Percentiles rank a stretch among this genome's conserved stretches.
These are phyloP conservation scores for Coemansia umbellata DNA, from an alignment of 192 early-diverging fungal species.

Conservation along the genomic window DNA sequence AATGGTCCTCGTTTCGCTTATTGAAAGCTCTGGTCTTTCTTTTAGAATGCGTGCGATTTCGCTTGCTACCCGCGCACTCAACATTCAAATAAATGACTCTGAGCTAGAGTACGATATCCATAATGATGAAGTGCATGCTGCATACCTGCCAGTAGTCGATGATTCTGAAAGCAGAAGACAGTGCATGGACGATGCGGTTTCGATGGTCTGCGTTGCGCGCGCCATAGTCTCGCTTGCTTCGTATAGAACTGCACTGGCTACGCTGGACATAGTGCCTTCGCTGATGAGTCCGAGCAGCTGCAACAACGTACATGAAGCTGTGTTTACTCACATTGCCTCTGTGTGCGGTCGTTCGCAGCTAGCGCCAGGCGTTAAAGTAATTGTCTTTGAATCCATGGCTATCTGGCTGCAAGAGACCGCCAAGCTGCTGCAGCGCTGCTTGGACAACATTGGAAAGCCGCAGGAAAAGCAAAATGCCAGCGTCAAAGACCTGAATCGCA, in stretches of 20 bases:
- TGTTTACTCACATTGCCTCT: constrained; percentile 59
- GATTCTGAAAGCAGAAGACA: constrained; percentile 4
- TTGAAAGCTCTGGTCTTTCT: constrained; percentile 32
- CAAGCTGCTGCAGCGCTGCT: constrained; percentile 33
- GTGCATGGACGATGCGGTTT: constrained; percentile 44
- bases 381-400: constrained; percentile 73
- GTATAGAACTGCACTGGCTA: constrained; percentile 25
- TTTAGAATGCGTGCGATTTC: constrained; percentile 6
- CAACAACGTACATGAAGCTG: constrained; percentile 55
- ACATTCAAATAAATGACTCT: constrained; percentile 5
- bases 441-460: neutral
- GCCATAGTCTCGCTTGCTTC: constrained; percentile 36
- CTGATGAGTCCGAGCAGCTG: constrained; percentile 5
- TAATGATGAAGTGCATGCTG: neutral
- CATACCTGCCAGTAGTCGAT: constrained; percentile 15
- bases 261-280: constrained; percentile 21
- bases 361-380: constrained; percentile 62
- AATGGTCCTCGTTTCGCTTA: constrained; percentile 35
- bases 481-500: neutral
- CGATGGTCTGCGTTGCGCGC: constrained; percentile 49
- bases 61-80: constrained; percentile 23
- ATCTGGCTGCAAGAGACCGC: constrained; percentile 64
- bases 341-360: constrained; percentile 62
- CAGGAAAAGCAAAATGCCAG: neutral
- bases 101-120: neutral